Evolutionary conservation across 2,329 filamentous ascomycete genomes (phyloP), one percentile per base, ranked within the genome.

Genomic region (Moelleriella libera): DNA sequence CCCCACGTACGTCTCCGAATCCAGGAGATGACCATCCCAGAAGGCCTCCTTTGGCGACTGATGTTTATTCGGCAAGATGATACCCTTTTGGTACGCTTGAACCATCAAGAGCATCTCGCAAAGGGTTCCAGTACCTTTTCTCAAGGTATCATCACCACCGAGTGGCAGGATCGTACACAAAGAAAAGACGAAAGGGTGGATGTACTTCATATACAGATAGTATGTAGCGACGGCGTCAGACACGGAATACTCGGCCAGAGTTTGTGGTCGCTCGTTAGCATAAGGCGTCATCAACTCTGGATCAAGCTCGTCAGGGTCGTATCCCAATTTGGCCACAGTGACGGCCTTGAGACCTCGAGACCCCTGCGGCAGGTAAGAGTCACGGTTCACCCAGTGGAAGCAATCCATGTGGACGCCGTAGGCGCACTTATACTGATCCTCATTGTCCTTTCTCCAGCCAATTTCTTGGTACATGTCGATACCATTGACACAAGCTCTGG

Each of bases 41-140:
- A 98, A 98, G 0, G 89, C 75, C 63, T 98, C 92, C 54, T 87
- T 85, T 0, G 88, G 85, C 29, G 89, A 81, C 52, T 89, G 80
- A 61, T 98, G 90, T 65, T 98, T 98, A 68, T 98, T 98, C 0
- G 92, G 92, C 32, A 98, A 69, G 4, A 97, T 81, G 55, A 98
- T 98, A 48, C 84, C 81, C 58, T 90, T 83, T 58, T 94, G 74
- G 58, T 95, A 98, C 12, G 92, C 92, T 68, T 98, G 87, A 43
- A 98, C 92, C 92, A 98, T 98, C 59, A 98, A 75, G 62, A 98
- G 70, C 92, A 98, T 98, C 68, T 98, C 92, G 63, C 92, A 98
- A n/a, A 98, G 76, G 0, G 92, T 98, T 64, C 92, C 92, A 0
- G 92, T 98, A 61, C 92, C 92, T 64, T 98, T 98, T 55, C 92